Evolutionary conservation across 78 protist genomes (phyloP), one percentile per base, ranked within the genome.

Genomic region (Dictyostelium firmibasis): DNA sequence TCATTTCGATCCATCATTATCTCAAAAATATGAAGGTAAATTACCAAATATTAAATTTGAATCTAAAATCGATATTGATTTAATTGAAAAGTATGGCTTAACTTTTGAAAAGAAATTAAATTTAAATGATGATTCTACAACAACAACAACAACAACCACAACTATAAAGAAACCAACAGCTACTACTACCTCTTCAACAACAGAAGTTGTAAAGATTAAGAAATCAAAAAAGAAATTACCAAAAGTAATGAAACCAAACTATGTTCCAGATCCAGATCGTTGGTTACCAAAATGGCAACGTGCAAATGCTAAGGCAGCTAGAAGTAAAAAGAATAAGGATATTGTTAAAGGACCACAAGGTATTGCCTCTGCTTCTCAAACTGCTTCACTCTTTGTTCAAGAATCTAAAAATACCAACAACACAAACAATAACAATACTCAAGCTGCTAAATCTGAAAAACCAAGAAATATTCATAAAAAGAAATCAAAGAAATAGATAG

Each of bases 271-370:
- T n/a, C 94, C 94, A 60, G 94, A 81, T 60, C 72, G 94, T 67
- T 89, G 94, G 94, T 69, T 89, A 70, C 94, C 94, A 89, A 89
- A 89, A 70, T 89, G 87, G 86, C 94, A 81, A 70, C 75, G 94
- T 43, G 38, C 94, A 23, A 41, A 47, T 23, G 72, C 83, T 25
- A 81, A 84, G 67, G 60, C 60, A 9, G 27, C 25, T 23, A 67
- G 31, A 41, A 43, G 86, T 79, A 41, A 44, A 27, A 81, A 44
- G 33, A 89, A 78, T 18, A 8, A 31, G 1, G 74, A 64, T 25
- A 47, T 89, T 20, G 7, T 43, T 16, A 60, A 84, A 70, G 94
- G 94, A 14, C 83, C 94, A 27, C 94, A 89, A 89, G 94, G 94
- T 89, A 64, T 89, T 27, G 29, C 79, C 0, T 67, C 94, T 27